These are phyloP conservation scores for Fusarium sacchari DNA, from an alignment of 2,329 filamentous ascomycete species.

Conservation along the genomic window DNA sequence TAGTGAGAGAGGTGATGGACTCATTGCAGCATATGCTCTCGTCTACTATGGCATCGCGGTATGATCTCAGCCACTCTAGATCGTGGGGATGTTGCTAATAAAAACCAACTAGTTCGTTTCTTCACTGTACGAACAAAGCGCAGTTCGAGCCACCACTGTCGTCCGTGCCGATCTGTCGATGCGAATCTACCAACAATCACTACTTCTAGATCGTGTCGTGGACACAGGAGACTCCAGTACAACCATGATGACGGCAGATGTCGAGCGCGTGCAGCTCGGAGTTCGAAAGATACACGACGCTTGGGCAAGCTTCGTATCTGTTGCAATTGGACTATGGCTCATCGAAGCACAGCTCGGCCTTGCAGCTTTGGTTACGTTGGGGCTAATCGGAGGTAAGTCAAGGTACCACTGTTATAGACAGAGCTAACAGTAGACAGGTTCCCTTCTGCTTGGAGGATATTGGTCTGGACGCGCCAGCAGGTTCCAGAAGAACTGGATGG, in stretches of 20 bases:
- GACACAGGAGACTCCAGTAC: not conserved
- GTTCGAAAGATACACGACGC: not conserved
- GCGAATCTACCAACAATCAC: not conserved
- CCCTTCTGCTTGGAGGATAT: accelerated
- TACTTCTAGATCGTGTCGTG: not conserved
- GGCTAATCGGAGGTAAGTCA: not conserved
- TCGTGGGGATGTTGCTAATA: accelerated
- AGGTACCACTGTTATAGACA: accelerated
- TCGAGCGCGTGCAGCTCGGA: not conserved
- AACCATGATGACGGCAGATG: not conserved
- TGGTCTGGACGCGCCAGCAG: not conserved
- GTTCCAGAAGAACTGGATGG: not conserved
- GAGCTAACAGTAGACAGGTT: not conserved
- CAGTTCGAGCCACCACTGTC: not conserved
- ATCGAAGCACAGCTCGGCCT: not conserved
- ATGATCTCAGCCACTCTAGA: accelerated
- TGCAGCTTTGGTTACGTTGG: not conserved
- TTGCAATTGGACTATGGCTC: not conserved
- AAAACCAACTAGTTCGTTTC: accelerated
- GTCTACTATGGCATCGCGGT: not conserved
- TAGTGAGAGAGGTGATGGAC: not conserved
- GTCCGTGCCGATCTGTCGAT: not conserved
- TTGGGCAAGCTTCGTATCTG: not conserved
- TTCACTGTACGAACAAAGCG: not conserved
- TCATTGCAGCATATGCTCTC: not conserved